These are phyloP conservation scores for Xylogone sp. DNA, from an alignment of 2,329 filamentous ascomycete species.

Conservation along the genomic window DNA sequence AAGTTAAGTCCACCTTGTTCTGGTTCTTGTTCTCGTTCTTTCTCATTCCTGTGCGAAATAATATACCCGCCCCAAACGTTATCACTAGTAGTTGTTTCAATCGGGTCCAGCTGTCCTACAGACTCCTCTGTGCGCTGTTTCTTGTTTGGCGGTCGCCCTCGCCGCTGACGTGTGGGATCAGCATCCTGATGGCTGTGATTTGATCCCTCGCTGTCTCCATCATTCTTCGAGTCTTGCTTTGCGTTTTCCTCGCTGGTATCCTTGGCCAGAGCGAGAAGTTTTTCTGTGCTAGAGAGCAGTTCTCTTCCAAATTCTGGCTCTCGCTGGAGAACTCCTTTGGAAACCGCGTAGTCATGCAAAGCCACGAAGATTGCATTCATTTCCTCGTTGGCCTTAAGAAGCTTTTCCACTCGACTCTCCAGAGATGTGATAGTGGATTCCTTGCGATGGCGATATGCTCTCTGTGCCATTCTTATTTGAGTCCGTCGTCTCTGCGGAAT, in stretches of 20 bases:
- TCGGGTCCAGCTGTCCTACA: not conserved
- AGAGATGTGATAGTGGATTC: slow-evolving; percentile 74
- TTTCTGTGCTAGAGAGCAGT: slow-evolving; percentile 53
- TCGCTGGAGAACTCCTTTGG: slow-evolving; percentile 52
- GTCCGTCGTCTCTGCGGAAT: slow-evolving; percentile 66
- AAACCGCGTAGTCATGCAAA: slow-evolving; percentile 59
- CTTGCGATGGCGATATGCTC: slow-evolving; percentile 81
- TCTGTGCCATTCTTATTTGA: slow-evolving; percentile 82
- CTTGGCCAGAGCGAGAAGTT: slow-evolving; percentile 53
- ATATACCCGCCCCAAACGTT: slow-evolving; percentile 20
- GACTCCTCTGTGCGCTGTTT: not conserved
- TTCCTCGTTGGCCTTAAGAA: slow-evolving; percentile 67
- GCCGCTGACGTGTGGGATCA: not conserved
- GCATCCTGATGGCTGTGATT: not conserved
- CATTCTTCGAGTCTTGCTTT: slow-evolving; percentile 21
- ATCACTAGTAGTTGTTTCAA: slow-evolving; percentile 3
- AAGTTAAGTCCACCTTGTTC: not conserved
- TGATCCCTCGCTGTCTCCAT: slow-evolving; percentile 9
- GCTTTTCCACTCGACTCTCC: slow-evolving; percentile 63
- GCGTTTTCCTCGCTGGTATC: slow-evolving; percentile 38
- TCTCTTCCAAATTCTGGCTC: slow-evolving; percentile 54
- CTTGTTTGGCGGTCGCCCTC: not conserved
- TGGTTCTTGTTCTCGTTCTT: slow-evolving; percentile 1
- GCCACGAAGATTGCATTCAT: slow-evolving; percentile 70
- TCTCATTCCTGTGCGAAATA: slow-evolving; percentile 16